Base-by-base conservation (phyloP, 1,139 yeast species). In the Blastobotrys arbuscula region DNA sequence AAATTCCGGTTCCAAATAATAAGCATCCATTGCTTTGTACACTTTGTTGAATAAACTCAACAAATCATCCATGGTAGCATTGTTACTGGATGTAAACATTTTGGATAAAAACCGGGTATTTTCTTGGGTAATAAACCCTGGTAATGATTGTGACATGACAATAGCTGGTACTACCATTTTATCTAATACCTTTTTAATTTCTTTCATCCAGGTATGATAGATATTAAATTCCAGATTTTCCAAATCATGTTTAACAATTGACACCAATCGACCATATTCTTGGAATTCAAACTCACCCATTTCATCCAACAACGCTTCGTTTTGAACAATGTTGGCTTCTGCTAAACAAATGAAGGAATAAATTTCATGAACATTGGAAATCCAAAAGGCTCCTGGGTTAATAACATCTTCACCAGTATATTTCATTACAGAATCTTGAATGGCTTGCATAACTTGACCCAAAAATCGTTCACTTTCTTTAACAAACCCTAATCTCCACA, bases 401-500 rank as follows among this genome's bases (percentile, higher is more conserved):
- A 90, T 83, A 39, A 88, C 82, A 55, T 88, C 95, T 53, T 87
- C 95, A 47, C 92, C 96, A 61, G 82, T 82, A 43, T 57, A 59
- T 49, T 63, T 60, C 60, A 66, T 58, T 30, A 71, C 70, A 16
- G 66, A 60, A 48, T 79, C 82, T 71, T 92, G 98, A 57, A 92
- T 89, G 2, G 88, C 84, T 40, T 89, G 82, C 67, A 92, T 76
- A 3, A 88, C 95, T 66, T 86, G 94, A 47, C 97, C 97, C 56
- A 92, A 72, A 66, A 92, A 87, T 51, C 82, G 83, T 71, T 92
- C 98, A 62, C 94, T 82, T 67, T 90, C 96, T 59, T 85, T 83
- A 35, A 96, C 89, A 60, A 89, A 77, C 2, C 98, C 97, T 51
- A 90, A 75, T 69, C 97, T 80, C 99, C 99, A 92, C 98, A 92